These are phyloP conservation scores for Podaxis sp. DNA, from an alignment of 768 basidiomycete genomes.

Conservation along the genomic window DNA sequence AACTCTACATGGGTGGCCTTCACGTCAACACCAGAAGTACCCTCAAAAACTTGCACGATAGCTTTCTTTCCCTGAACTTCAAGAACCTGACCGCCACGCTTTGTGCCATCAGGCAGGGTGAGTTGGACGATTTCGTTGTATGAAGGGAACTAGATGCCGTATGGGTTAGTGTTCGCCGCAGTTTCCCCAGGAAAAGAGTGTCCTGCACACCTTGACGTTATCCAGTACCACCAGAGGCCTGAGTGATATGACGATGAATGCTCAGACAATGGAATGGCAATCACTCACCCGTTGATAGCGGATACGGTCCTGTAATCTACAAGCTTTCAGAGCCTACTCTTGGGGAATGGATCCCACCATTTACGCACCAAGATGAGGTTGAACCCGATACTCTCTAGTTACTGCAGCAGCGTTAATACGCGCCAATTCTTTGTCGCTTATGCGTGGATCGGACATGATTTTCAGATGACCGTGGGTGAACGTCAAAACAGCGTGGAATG, in stretches of 20 bases:
- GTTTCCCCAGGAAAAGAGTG: slow-evolving; percentile 6
- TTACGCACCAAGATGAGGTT: slow-evolving; percentile 81
- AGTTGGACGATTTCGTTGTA: slow-evolving; percentile 98
- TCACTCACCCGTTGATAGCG: slow-evolving; percentile 89
- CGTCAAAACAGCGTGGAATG: not conserved
- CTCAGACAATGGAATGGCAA: slow-evolving; percentile 5
- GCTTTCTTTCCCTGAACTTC: slow-evolving; percentile 99
- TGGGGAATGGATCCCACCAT: slow-evolving; percentile 12
- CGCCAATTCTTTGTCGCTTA: slow-evolving; percentile 72
- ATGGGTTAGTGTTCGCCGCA: not conserved
- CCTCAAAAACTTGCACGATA: slow-evolving; percentile 99
- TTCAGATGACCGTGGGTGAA: not conserved
- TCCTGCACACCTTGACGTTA: slow-evolving; percentile 82
- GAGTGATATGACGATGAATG: slow-evolving; percentile 13
- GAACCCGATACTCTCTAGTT: slow-evolving; percentile 82
- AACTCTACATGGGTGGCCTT: slow-evolving; percentile 98
- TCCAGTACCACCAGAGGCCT: slow-evolving; percentile 96
- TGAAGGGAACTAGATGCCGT: slow-evolving; percentile 73
- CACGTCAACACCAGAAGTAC: slow-evolving; percentile 96
- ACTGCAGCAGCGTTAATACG: slow-evolving; percentile 87
- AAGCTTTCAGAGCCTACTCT: slow-evolving; percentile 16
- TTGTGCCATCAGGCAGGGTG: slow-evolving; percentile 92
- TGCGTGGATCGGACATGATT: slow-evolving; percentile 53
- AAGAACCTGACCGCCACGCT: slow-evolving; percentile 94
- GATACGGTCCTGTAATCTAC: slow-evolving; percentile 97